Conservation (phyloP, 306 rosid species). For the Begonia peltatifolia region DNA sequence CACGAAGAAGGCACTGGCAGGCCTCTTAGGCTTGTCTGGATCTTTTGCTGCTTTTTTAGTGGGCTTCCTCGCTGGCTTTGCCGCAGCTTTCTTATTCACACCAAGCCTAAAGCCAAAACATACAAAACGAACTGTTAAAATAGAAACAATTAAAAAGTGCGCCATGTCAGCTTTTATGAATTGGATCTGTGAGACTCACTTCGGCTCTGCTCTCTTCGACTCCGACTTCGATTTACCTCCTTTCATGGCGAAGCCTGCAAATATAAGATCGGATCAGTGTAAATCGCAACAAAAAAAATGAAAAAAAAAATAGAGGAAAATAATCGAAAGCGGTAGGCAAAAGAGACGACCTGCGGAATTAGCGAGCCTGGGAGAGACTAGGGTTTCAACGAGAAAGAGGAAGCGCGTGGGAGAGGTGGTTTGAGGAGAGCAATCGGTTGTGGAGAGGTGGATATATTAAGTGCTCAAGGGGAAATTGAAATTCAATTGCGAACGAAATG, state of each 20-base stretch:
- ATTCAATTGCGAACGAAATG: constrained; percentile 75
- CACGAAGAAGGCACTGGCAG: constrained; percentile 84
- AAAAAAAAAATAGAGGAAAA: neutral
- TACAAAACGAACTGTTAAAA: neutral
- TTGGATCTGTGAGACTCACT: constrained; percentile 28
- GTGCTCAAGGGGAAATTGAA: constrained; percentile 41
- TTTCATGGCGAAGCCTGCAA: constrained; percentile 59
- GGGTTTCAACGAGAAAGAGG: constrained; percentile 9
- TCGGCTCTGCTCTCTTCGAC: constrained; percentile 50
- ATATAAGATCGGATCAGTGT: constrained; percentile 11
- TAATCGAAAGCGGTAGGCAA: neutral
- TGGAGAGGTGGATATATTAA: constrained; percentile 31
- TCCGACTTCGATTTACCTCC: constrained; percentile 55
- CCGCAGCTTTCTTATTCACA: constrained; percentile 52
- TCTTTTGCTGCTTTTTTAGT: constrained; percentile 53
- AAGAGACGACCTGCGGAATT: neutral
- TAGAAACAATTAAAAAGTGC: neutral
- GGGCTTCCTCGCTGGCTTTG: constrained; percentile 15
- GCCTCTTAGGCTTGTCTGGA: constrained; percentile 91
- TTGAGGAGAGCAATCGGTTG: constrained; percentile 1
- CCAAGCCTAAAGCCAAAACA: constrained; percentile 30
- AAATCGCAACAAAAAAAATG: constrained; percentile 1
- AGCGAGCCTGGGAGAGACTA: constrained; percentile 11
- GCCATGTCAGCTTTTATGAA: neutral
- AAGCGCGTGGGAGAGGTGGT: constrained; percentile 4